These are phyloP conservation scores for Phytopythium cucurbitacearum DNA, from an alignment of 352 stramenopile genomes.

Conservation along the genomic window DNA sequence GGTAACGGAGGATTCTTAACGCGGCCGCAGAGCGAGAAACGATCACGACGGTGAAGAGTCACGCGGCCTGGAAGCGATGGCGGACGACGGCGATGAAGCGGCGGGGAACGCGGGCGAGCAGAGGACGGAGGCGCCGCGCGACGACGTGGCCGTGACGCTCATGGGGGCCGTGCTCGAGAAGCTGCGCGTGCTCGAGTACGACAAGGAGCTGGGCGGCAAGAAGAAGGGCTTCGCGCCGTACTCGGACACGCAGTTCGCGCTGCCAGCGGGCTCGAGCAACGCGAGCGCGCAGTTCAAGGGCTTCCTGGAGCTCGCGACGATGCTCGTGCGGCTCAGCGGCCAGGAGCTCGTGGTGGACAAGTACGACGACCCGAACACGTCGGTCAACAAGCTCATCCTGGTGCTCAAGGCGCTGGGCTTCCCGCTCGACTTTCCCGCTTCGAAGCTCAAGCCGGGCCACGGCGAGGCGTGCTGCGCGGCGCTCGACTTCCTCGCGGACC, in stretches of 20 bases:
- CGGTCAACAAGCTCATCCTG: slow-evolving; percentile 86
- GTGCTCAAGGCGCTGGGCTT: slow-evolving; percentile 79
- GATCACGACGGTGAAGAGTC: no score
- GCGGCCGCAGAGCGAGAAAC: no score
- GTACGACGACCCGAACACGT: slow-evolving; percentile 86
- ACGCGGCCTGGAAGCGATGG: neutral
- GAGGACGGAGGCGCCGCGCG: slow-evolving; percentile 1
- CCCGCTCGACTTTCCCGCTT: slow-evolving; percentile 73
- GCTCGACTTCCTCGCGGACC: slow-evolving; percentile 82
- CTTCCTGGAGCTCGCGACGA: slow-evolving; percentile 70
- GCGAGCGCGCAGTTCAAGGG: slow-evolving; percentile 76
- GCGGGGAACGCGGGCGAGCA: neutral
- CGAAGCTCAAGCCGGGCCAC: slow-evolving; percentile 73
- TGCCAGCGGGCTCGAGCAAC: slow-evolving; percentile 39
- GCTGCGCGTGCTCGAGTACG: slow-evolving; percentile 74
- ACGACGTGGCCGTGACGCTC: slow-evolving; percentile 65
- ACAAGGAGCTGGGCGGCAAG: slow-evolving; percentile 70
- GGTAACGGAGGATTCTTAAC: no score
- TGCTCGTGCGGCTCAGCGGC: slow-evolving; percentile 69
- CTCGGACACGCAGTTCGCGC: slow-evolving; percentile 73
- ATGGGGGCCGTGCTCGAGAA: slow-evolving; percentile 87
- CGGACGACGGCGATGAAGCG: slow-evolving; percentile 3
- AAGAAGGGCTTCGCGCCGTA: slow-evolving; percentile 74
- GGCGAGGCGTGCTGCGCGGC: slow-evolving; percentile 70
- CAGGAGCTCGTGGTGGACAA: slow-evolving; percentile 85